Percentiles rank a stretch among this genome's conserved stretches.
phyloP scores from a whole-genome alignment of 139 green algal genomes.

The Chlorella sp. region DNA sequence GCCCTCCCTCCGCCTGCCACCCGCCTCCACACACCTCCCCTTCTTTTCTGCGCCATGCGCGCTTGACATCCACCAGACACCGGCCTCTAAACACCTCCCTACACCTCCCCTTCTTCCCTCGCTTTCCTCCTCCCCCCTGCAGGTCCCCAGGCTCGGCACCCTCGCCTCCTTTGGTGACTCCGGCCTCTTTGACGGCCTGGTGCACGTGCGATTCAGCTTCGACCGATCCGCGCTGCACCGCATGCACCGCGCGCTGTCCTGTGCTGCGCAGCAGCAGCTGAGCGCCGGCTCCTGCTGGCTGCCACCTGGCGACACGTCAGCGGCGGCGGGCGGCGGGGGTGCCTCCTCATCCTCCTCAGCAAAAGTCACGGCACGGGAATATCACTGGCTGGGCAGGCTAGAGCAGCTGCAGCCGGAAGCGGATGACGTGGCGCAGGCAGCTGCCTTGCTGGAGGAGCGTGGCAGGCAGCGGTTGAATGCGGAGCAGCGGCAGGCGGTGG shows the following conservation, averaged over 20 bases:
- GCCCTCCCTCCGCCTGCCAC: too few species aligned
- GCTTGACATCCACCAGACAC: too few species aligned
- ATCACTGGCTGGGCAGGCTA: slow-evolving; percentile 18
- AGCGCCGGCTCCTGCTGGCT: neutral
- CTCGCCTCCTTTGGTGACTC: neutral
- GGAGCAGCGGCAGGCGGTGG: slow-evolving; percentile 68
- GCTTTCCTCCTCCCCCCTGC: neutral
- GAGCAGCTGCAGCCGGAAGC: neutral
- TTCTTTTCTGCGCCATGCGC: neutral
- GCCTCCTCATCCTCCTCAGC: neutral
- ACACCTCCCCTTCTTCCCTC: neutral
- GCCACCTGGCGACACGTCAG: neutral
- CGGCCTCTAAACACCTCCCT: too few species aligned
- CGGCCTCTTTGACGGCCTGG: slow-evolving; percentile 33
- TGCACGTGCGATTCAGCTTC: slow-evolving; percentile 68
- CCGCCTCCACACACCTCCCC: too few species aligned
- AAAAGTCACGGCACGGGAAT: neutral
- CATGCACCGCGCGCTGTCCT: slow-evolving; percentile 54
- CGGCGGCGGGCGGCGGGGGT: neutral
- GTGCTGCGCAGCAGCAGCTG: neutral
- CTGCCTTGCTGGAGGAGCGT: neutral
- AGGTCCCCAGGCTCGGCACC: neutral
- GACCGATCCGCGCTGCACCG: slow-evolving; percentile 46
- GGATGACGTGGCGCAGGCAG: neutral
- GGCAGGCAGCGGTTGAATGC: slow-evolving; percentile 55